Percentiles rank a stretch among this genome's conserved stretches.
Conservation (phyloP, 495 filamentous ascomycete genomes). For the Glarea lozoyensis region DNA sequence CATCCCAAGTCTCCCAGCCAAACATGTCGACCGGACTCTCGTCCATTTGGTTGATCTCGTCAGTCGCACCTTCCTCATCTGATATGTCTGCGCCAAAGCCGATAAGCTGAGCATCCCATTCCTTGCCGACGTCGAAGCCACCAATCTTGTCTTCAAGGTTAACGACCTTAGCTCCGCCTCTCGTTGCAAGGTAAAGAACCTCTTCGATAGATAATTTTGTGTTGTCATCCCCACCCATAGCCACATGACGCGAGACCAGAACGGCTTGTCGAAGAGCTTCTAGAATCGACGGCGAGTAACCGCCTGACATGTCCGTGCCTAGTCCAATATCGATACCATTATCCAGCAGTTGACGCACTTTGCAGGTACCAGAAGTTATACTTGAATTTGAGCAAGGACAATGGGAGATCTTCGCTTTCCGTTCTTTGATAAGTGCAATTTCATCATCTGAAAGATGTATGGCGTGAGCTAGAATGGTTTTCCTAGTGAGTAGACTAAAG, state of each 20-base stretch:
- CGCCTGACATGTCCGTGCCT: conserved; percentile 84
- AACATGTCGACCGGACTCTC: conserved; percentile 66
- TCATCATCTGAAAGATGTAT: conserved; percentile 66
- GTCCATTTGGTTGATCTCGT: too few relatives aligned
- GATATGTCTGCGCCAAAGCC: conserved; percentile 39
- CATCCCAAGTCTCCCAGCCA: conserved; percentile 73
- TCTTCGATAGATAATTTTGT: conserved; percentile 73
- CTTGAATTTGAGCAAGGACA: conserved; percentile 82
- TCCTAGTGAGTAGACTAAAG: conserved; percentile 54
- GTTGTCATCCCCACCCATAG: conserved; percentile 30
- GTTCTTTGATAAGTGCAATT: conserved; percentile 45
- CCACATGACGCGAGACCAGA: conserved; percentile 61
- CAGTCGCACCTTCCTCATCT: conserved; percentile 23
- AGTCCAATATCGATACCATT: conserved; percentile 70
- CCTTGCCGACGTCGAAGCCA: conserved; percentile 74
- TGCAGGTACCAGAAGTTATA: conserved; percentile 64
- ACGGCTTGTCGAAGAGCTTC: conserved; percentile 72
- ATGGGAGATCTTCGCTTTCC: conserved; percentile 63
- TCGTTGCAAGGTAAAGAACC: conserved; percentile 76
- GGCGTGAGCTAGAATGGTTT: conserved; percentile 80
- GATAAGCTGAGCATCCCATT: conserved; percentile 81
- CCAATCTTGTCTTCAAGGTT: conserved; percentile 62
- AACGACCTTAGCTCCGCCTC: conserved; percentile 69
- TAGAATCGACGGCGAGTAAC: conserved; percentile 70
- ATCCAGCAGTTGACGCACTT: conserved; percentile 63